Base-by-base conservation (phyloP, 345 rosid species). In the Gynandropsis gynandra region DNA sequence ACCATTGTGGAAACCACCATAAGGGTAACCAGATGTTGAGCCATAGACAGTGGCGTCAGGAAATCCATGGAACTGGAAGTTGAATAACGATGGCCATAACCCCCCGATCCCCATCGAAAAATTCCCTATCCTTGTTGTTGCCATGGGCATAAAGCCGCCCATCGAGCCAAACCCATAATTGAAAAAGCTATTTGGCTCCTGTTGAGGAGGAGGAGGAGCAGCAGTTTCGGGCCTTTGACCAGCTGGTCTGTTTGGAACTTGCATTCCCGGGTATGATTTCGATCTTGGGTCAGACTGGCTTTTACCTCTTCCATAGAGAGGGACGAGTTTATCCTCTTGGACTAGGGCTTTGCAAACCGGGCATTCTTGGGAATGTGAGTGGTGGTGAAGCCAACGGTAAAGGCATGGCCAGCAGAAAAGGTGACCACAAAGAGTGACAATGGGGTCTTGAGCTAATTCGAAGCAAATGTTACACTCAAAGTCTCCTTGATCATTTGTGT, bases 391-490 rank as follows among this genome's bases (percentile, higher is more conserved):
- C 97, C 98, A 92, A 37, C 80, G 73, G 63, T 82, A 88, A 2
- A 92, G 63, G 32, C 97, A 92, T 19, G 98, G 95, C 97, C 95
- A 92, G 15, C 97, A 92, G 51, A 65, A 88, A 54, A 92, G 92
- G 32, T 92, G 95, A 10, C 97, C 94, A 33, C 99, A 92, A 17
- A 82, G 87, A 8, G 97, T 92, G 8, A 85, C 82, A 10, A 85
- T 78, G 0, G 95, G 90, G 62, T 92, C 99, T 61, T 78, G 88
- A 50, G 97, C 94, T 60, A 85, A 60, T 40, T 92, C 99, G 0
- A 92, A 85, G 67, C 94, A 92, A 37, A 92, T 92, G 67, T 92
- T 92, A 76, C 99, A 92, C 58, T 92, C 95, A 20, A 87, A 90
- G 71, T 80, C 87, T 4, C 80, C 87, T 10, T 72, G 80, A 53